Base-by-base conservation (phyloP, 768 basidiomycete species). In the Amylocystis lapponica region DNA sequence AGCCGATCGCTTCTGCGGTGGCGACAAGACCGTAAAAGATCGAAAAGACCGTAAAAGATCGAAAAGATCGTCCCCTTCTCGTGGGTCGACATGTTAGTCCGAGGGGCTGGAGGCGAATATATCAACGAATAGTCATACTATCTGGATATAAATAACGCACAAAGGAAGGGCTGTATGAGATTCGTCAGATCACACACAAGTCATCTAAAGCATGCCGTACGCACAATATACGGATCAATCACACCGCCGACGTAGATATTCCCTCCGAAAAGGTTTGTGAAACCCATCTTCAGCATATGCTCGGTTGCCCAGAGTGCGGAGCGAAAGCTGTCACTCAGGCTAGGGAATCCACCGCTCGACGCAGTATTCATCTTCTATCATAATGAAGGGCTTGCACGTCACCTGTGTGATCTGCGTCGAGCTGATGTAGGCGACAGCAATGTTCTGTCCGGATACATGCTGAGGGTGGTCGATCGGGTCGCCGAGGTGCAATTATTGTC, bases 61-160 rank as follows among this genome's bases (percentile, higher is more conserved):
- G 83, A 74, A 3, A 84, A 84, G 29, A 84, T 70, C 1, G 83
- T 83, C 86, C 86, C 89, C 60, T 83, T 66, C 46, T 73, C 73
- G 60, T 69, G 77, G 1, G 66, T 49, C 0, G 78, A 72, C 49
- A 78, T 68, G 50, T 81, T 83, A n/a, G 62, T 67, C 6, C 72
- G 74, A 2, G 75, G 75, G 0, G 76, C 74, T 49, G 67, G 63
- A 21, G 63, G 65, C 23, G 52, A 64, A 43, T n/a, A n/a, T n/a
- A n/a, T n/a, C n/a, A n/a, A n/a, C n/a, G n/a, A 46, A 29, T n/a
- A n/a, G n/a, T n/a, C n/a, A n/a, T n/a, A n/a, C n/a, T n/a, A n/a
- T n/a, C n/a, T n/a, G n/a, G n/a, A n/a, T 14, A 16, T 17, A 1
- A 19, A 9, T 2, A 1, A 39, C 49, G 53, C 52, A 63, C 59